A percentile compares a stretch with the other conserved stretches of the same genome.
phyloP scores from a whole-genome alignment of 2,329 filamentous ascomycete genomes.

The Ophiostoma pallidulum region DNA sequence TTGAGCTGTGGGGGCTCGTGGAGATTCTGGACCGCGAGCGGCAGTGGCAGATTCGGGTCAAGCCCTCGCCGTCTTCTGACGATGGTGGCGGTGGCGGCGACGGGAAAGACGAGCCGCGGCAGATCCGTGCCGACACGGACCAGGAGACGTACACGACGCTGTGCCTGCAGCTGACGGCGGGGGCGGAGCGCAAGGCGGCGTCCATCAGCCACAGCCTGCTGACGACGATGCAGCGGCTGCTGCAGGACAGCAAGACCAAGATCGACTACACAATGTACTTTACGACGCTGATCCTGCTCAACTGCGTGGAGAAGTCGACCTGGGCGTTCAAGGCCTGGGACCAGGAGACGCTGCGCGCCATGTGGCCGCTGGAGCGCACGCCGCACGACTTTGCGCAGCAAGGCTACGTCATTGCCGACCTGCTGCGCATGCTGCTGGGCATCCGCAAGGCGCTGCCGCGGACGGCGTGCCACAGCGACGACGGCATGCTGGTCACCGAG shows the following conservation, averaged over 20 bases:
- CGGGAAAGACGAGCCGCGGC: conserved; percentile 24
- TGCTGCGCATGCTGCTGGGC: conserved; percentile 52
- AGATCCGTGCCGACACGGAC: conserved; percentile 44
- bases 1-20: conserved; percentile 56
- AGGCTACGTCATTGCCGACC: conserved; percentile 47
- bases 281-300: conserved; percentile 52
- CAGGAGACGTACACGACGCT: conserved; percentile 52
- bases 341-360: conserved; percentile 47
- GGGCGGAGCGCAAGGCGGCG: conserved; percentile 54
- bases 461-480: conserved; percentile 33
- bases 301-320: conserved; percentile 57
- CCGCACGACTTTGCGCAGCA: conserved; percentile 49
- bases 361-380: conserved; percentile 52
- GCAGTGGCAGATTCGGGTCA: conserved; percentile 48
- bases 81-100: not conserved
- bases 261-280: conserved; percentile 54
- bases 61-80: conserved; percentile 24
- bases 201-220: conserved; percentile 49
- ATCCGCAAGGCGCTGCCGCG: conserved; percentile 51
- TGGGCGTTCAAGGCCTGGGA: conserved; percentile 63
- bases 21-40: conserved; percentile 57
- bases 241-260: conserved; percentile 52
- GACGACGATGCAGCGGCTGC: conserved; percentile 49
- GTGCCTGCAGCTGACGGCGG: conserved; percentile 54
- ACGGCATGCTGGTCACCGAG: conserved; percentile 39